Evolutionary conservation across 345 rosid genomes (phyloP).

Genomic region (Sonneratia caseolaris): DNA sequence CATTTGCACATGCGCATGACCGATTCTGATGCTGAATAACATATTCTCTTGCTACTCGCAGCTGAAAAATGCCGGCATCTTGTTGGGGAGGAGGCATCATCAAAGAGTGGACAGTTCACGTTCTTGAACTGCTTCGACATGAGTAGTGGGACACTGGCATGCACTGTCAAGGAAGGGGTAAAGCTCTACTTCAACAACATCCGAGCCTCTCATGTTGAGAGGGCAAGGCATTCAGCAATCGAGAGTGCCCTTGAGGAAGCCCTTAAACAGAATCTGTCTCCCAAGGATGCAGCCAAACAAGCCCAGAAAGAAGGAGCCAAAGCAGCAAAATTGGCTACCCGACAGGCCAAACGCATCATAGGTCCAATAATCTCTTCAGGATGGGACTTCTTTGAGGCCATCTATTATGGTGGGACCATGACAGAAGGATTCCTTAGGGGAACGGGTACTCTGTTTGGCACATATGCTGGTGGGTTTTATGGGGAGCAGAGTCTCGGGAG

Average conservation of each 20-base stretch:
- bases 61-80: conserved; percentile 86
- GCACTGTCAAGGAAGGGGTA: conserved; percentile 78
- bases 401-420: conserved; percentile 77
- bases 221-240: conserved; percentile 44
- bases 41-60: conserved; percentile 11
- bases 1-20: neutral
- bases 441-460: conserved; percentile 75
- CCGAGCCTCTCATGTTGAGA: conserved; percentile 72
- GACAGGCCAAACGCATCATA: conserved; percentile 66
- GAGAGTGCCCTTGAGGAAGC: conserved; percentile 64
- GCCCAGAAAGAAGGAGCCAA: conserved; percentile 73
- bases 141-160: conserved; percentile 74
- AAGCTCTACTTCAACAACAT: conserved; percentile 82
- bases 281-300: conserved; percentile 56
- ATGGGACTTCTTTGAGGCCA: conserved; percentile 94
- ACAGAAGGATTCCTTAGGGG: conserved; percentile 87
- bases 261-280: conserved; percentile 45
- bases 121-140: conserved; percentile 82
- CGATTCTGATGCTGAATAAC: neutral
- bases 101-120: conserved; percentile 87
- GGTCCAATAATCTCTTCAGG: conserved; percentile 92
- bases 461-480: conserved; percentile 63
- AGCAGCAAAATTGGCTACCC: conserved; percentile 72
- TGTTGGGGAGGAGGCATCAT: conserved; percentile 71
- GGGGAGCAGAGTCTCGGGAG: conserved; percentile 84